Evolutionary conservation across 805 yeast genomes (phyloP).

Genomic region (Komagataella kurtzmanii): DNA sequence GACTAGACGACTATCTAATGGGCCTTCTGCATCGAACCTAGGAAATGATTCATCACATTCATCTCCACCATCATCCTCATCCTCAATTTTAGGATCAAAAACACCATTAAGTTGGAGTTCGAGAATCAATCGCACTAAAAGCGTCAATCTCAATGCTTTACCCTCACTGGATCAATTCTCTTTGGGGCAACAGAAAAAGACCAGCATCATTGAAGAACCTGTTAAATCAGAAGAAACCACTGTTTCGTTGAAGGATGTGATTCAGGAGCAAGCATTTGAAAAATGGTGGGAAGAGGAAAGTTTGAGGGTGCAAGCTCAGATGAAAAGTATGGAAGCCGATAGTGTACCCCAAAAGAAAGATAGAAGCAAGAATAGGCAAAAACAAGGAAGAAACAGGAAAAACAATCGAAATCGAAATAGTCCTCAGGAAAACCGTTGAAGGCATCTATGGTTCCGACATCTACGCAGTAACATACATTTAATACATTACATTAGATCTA

Average conservation of each 20-base stretch:
- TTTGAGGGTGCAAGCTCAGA: constrained; percentile 38
- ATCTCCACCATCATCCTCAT: constrained; percentile 1
- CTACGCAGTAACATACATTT: background rate
- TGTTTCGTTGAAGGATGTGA: constrained; percentile 52
- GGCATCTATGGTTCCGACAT: background rate
- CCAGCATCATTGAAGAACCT: constrained; percentile 15
- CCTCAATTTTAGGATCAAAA: constrained; percentile 4
- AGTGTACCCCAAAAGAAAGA: background rate
- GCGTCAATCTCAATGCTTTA: background rate
- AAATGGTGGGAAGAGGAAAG: constrained; percentile 83
- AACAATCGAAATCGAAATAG: background rate
- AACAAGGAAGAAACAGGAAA: background rate
- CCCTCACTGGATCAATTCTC: background rate
- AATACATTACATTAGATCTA: constrained; percentile 22
- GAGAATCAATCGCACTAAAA: background rate
- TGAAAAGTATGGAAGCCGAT: constrained; percentile 6
- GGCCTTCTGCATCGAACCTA: background rate
- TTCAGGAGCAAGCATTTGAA: constrained; percentile 74
- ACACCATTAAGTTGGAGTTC: constrained; percentile 1
- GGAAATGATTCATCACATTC: background rate
- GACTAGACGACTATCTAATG: background rate
- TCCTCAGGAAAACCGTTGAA: background rate
- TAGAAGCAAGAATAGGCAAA: background rate
- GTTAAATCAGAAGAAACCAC: constrained; percentile 16
- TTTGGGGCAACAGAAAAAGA: background rate